phyloP scores from a whole-genome alignment of 1,139 yeast genomes.

The Diutina sp. region DNA sequence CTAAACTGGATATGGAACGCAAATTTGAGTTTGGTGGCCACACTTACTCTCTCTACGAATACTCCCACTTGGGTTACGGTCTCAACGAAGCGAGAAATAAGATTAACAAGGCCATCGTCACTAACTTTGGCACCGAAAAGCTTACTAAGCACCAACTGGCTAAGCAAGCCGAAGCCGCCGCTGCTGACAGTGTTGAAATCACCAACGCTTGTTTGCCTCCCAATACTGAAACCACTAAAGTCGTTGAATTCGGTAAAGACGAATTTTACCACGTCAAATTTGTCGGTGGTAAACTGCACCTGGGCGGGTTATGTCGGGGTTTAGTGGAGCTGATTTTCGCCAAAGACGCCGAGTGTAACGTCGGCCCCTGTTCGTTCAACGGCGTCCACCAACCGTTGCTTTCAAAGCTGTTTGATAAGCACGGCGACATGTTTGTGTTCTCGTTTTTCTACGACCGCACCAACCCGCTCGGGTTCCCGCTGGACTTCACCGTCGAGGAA shows the following conservation, averaged over 20 bases:
- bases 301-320: slow-evolving; percentile 67
- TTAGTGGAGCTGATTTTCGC: slow-evolving; percentile 74
- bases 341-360: slow-evolving; percentile 64
- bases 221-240: slow-evolving; percentile 39
- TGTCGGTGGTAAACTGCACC: slow-evolving; percentile 47
- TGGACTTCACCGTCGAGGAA: slow-evolving; percentile 75
- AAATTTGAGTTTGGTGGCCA: slow-evolving; percentile 70
- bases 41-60: slow-evolving; percentile 78
- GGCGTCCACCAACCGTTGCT: slow-evolving; percentile 95
- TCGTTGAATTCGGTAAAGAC: slow-evolving; percentile 40
- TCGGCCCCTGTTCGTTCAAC: slow-evolving; percentile 85
- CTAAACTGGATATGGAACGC: slow-evolving; percentile 84
- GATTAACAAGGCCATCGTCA: slow-evolving; percentile 50
- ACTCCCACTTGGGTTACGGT: slow-evolving; percentile 92
- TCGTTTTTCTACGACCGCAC: slow-evolving; percentile 94
- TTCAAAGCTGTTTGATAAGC: slow-evolving; percentile 53
- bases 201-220: slow-evolving; percentile 86
- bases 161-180: slow-evolving; percentile 26
- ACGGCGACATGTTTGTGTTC: slow-evolving; percentile 74
- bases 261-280: slow-evolving; percentile 52
- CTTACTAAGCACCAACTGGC: slow-evolving; percentile 16
- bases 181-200: slow-evolving; percentile 28
- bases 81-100: slow-evolving; percentile 87
- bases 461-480: slow-evolving; percentile 88
- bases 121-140: slow-evolving; percentile 27